These are phyloP conservation scores for Cystoisospora suis DNA, from an alignment of 169 alveolate genomes.

Conservation along the genomic window DNA sequence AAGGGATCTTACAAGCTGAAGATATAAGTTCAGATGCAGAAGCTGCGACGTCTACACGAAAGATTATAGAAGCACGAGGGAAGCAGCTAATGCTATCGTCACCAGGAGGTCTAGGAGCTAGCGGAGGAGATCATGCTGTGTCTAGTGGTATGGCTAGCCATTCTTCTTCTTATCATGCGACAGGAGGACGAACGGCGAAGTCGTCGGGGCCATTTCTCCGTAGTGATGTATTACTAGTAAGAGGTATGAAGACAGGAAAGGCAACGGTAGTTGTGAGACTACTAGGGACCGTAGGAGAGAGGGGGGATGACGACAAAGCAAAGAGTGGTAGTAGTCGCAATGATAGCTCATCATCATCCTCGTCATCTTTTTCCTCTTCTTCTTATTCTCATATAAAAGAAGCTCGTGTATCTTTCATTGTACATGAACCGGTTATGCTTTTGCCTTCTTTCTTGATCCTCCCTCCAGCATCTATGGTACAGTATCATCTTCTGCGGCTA, in stretches of 20 bases:
- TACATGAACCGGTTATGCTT: slow-evolving; percentile 42
- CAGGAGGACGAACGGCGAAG: not conserved
- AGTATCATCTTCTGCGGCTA: slow-evolving; percentile 20
- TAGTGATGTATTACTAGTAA: slow-evolving; percentile 31
- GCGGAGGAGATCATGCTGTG: not conserved
- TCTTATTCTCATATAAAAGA: slow-evolving; percentile 7
- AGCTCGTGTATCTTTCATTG: slow-evolving; percentile 37
- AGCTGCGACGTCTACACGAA: slow-evolving; percentile 53
- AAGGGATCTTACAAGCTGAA: slow-evolving; percentile 15
- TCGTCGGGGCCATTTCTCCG: not conserved
- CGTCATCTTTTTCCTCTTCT: no score
- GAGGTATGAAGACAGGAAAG: slow-evolving; percentile 42
- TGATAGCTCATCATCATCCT: no score
- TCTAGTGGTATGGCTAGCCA: not conserved
- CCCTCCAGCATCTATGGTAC: slow-evolving; percentile 46
- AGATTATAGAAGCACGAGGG: slow-evolving; percentile 16
- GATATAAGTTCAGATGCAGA: slow-evolving; percentile 46
- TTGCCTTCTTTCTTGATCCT: slow-evolving; percentile 17
- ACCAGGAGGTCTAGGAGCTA: not conserved
- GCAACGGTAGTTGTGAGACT: slow-evolving; percentile 26
- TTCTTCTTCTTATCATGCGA: not conserved
- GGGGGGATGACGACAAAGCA: no score
- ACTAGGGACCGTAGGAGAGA: not conserved
- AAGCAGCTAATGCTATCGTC: no score
- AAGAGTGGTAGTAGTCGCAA: no score